Conservation (phyloP, 208 protist species). For the Leishmania braziliensis region DNA sequence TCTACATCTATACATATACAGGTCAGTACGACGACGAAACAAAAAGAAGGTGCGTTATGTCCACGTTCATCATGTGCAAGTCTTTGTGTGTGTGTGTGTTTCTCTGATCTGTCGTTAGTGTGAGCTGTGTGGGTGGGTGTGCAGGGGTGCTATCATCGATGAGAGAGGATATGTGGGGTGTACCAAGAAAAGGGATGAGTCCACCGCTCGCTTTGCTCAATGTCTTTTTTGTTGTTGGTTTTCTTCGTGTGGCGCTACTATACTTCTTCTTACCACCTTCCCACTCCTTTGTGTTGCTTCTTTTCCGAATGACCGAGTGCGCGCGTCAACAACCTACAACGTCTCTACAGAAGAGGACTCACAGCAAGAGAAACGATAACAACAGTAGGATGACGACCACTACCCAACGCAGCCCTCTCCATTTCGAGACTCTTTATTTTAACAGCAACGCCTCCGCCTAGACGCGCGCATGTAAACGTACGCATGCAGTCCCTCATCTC, state of each 20-base stretch:
- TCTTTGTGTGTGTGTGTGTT: not conserved
- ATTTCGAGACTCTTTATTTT: not conserved
- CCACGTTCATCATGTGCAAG: not conserved
- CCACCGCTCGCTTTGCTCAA: not conserved
- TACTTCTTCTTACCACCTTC: not conserved
- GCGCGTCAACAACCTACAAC: not conserved
- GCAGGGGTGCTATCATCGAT: not conserved
- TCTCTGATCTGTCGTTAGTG: not conserved
- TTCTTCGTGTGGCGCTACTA: not conserved
- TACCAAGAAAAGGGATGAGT: not conserved
- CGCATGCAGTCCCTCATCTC: not conserved
- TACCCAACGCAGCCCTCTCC: not conserved
- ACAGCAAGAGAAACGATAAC: not conserved
- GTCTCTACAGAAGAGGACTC: not conserved
- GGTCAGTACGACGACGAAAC: not conserved
- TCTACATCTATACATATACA: not conserved
- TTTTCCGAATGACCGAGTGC: not conserved
- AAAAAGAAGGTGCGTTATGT: not conserved
- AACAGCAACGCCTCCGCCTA: not conserved
- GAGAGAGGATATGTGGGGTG: not conserved
- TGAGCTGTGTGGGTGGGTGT: not conserved
- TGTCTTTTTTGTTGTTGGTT: not conserved
- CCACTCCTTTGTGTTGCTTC: not conserved
- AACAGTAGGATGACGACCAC: conserved; percentile 1
- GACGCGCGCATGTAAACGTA: not conserved